phyloP scores from a whole-genome alignment of 2,329 filamentous ascomycete genomes.

The Esteya vermicola region DNA sequence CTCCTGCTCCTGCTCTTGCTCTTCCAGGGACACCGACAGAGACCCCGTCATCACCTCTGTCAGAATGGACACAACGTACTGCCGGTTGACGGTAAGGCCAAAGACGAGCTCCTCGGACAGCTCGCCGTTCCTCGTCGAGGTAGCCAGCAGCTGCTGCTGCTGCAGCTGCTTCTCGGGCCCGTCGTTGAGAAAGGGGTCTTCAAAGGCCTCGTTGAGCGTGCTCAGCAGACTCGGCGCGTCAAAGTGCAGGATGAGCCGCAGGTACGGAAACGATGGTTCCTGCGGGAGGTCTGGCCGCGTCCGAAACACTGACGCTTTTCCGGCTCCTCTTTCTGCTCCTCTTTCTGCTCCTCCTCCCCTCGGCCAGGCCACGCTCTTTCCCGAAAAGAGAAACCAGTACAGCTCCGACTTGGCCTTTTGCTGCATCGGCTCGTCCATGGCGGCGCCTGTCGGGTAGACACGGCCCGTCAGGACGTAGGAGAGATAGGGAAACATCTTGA shows the following conservation, averaged over 20 bases:
- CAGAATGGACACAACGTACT: slow-evolving; percentile 84
- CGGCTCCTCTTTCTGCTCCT: too few species aligned
- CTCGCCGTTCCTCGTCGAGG: too few species aligned
- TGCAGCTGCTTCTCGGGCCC: slow-evolving; percentile 46
- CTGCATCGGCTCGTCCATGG: slow-evolving; percentile 58
- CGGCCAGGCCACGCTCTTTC: slow-evolving; percentile 63
- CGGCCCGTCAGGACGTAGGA: slow-evolving; percentile 83
- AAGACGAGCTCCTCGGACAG: slow-evolving; percentile 52
- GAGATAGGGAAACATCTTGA: slow-evolving; percentile 89
- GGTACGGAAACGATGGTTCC: slow-evolving; percentile 71
- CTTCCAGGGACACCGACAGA: too few species aligned
- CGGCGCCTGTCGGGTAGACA: slow-evolving; percentile 75
- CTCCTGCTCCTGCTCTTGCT: too few species aligned
- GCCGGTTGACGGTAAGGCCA: slow-evolving; percentile 64
- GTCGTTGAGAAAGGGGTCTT: slow-evolving; percentile 85
- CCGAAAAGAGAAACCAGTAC: slow-evolving; percentile 89
- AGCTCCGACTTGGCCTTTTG: slow-evolving; percentile 70
- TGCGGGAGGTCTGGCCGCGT: slow-evolving; percentile 38
- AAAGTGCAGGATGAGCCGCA: slow-evolving; percentile 72
- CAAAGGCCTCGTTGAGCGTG: slow-evolving; percentile 91
- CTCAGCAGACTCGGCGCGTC: slow-evolving; percentile 89
- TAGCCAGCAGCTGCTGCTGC: slow-evolving; percentile 29
- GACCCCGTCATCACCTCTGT: slow-evolving; percentile 92
- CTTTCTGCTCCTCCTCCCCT: too few species aligned
- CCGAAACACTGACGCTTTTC: slow-evolving; percentile 41